Evolutionary conservation across 352 stramenopile species (phyloP), one percentile per base, ranked within the genome.

Genomic region (Phytopythium montanum): DNA sequence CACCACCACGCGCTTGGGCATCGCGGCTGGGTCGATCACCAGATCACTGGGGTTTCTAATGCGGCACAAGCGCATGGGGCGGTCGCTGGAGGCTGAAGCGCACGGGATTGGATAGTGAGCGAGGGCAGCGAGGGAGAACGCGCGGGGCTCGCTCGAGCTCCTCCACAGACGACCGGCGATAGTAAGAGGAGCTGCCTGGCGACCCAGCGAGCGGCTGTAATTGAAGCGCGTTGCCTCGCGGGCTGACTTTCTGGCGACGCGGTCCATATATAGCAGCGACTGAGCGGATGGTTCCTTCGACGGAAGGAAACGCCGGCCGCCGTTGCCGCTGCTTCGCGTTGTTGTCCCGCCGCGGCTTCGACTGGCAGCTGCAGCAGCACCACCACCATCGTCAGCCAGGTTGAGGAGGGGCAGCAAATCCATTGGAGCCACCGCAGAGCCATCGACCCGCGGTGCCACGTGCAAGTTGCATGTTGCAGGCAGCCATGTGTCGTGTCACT

Each of bases 1-100:
- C 52, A 41, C 36, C 52, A 41, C 36, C 39, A 66, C 21, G 31
- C 33, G 19, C n/a, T 33, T 45, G 50, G 16, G 2, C 49, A 28
- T 28, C 8, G 23, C 21, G 7, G 33, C 45, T 21, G 33, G 31
- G 12, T 42, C 33, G 33, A 42, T 5, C 12, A 39, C 21, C n/a
- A 23, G 21, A 12, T 23, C 33, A 21, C 31, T 46, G 12, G 51
- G 21, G 5, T 46, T 21, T 6, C 4, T 33, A 12, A 21, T 14
- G 12, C 33, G n/a, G 19, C 21, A 56, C 9, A 5, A 25, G 25
- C 51, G 51, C 51, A 56, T 44, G 51, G 2, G n/a, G 21, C 51
- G 33, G 18, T 9, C 9, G 51, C 5, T 5, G 51, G 25, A 5
- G 31, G 2, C 12, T 5, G 33, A 19, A 21, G 23, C 4, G 18